Conservation (phyloP, 179 eudicot genomes). For the Beta lomatogona region DNA sequence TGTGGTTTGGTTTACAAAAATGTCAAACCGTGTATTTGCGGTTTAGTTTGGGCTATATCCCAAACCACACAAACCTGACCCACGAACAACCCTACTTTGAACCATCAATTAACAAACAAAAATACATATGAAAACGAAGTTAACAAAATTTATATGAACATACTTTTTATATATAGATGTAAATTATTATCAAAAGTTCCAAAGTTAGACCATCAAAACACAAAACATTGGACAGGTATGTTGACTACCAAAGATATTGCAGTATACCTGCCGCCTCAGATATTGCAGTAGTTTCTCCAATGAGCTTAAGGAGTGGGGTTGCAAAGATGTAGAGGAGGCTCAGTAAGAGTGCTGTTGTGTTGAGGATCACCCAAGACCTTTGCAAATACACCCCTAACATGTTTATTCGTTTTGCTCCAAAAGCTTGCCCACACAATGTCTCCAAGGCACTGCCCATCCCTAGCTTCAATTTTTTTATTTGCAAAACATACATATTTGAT, state of each 20-base stretch:
- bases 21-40: no score
- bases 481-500: no score
- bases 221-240: not conserved
- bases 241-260: not conserved
- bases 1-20: no score
- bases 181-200: no score
- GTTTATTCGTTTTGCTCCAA: constrained; percentile 57
- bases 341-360: constrained; percentile 32
- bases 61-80: no score
- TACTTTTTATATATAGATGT: no score
- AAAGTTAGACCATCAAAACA: no score
- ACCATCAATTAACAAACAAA: no score
- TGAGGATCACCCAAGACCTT: constrained; percentile 69
- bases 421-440: constrained; percentile 81
- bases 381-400: constrained; percentile 75
- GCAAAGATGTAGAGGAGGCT: constrained; percentile 54
- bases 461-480: constrained; percentile 25
- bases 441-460: constrained; percentile 79
- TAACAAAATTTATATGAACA: no score
- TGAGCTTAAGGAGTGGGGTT: constrained; percentile 41
- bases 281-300: constrained; percentile 47
- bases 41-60: no score
- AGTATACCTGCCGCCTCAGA: constrained; percentile 45
- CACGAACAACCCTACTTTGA: no score
- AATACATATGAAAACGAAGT: no score